Percentiles rank a stretch among this genome's conserved stretches.
Conservation (phyloP, 306 rosid genomes). For the Fragaria vesca region DNA sequence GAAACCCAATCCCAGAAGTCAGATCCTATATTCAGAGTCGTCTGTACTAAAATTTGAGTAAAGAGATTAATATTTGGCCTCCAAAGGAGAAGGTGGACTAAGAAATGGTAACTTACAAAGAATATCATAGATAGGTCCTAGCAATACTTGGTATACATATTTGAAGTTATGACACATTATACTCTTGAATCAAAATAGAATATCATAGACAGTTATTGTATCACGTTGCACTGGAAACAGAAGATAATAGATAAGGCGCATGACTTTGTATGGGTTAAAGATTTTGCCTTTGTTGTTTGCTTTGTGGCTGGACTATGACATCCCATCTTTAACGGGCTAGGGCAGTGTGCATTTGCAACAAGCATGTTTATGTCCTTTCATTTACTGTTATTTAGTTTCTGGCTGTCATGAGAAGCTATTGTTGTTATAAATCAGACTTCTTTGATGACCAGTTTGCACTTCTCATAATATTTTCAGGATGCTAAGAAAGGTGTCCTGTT, state of each 20-base stretch:
- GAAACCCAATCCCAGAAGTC: too few species aligned
- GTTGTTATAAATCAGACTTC: background rate
- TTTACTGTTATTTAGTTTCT: background rate
- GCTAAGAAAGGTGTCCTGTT: conserved; percentile 96
- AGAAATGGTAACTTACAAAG: too few species aligned
- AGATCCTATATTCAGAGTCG: too few species aligned
- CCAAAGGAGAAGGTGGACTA: too few species aligned
- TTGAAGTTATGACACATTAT: background rate
- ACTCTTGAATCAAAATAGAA: background rate
- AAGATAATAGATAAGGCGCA: background rate
- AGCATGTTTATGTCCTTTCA: background rate
- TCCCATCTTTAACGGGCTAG: background rate
- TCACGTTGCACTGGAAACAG: background rate
- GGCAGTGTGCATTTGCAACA: background rate
- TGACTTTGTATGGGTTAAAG: background rate
- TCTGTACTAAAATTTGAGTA: too few species aligned
- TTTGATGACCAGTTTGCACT: background rate
- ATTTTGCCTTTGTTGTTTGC: background rate
- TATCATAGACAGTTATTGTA: background rate
- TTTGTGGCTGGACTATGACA: background rate
- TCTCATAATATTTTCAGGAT: conserved; percentile 55
- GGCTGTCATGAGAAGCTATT: background rate
- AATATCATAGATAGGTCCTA: background rate
- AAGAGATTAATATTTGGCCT: too few species aligned
- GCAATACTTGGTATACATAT: background rate